A percentile compares a stretch with the other conserved stretches of the same genome.
Evolutionary conservation across 805 yeast genomes (phyloP).

Genomic region (Maudiozyma barnettii): DNA sequence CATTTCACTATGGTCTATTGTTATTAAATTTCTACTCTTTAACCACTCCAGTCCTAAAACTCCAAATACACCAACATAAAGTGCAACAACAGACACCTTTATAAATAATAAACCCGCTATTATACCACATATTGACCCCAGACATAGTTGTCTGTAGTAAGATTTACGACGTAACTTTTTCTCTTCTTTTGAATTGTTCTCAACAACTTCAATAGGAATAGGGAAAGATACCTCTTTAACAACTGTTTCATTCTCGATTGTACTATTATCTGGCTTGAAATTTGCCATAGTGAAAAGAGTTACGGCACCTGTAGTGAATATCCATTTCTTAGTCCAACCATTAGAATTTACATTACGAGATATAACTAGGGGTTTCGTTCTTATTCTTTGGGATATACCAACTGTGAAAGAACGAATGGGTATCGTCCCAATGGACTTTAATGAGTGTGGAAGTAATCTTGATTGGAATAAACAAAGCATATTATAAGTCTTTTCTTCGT

Average conservation of each 20-base stretch:
- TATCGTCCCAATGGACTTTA: too few relatives aligned
- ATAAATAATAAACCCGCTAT: conserved; percentile 21
- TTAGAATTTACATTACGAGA: too few relatives aligned
- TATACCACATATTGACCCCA: conserved; percentile 24
- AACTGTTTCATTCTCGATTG: background rate
- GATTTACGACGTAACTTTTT: conserved; percentile 3
- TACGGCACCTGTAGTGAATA: background rate
- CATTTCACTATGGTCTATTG: conserved; percentile 11
- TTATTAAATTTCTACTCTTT: conserved; percentile 17
- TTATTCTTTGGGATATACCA: too few relatives aligned
- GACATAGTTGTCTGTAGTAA: conserved; percentile 19
- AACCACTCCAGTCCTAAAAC: conserved; percentile 20
- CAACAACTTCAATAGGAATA: background rate
- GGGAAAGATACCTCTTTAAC: background rate
- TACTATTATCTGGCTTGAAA: background rate
- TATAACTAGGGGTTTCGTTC: too few relatives aligned
- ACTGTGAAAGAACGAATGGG: too few relatives aligned
- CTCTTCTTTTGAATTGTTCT: background rate
- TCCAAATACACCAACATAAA: conserved; percentile 16
- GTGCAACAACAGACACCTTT: conserved; percentile 19
- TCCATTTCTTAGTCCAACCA: too few relatives aligned
- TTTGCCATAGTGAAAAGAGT: background rate
- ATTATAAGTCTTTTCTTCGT: too few relatives aligned
- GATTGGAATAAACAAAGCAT: too few relatives aligned
- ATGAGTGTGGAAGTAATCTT: too few relatives aligned